Conservation (phyloP, 257 asterid species). For the Solanum ahanhuiri region DNA sequence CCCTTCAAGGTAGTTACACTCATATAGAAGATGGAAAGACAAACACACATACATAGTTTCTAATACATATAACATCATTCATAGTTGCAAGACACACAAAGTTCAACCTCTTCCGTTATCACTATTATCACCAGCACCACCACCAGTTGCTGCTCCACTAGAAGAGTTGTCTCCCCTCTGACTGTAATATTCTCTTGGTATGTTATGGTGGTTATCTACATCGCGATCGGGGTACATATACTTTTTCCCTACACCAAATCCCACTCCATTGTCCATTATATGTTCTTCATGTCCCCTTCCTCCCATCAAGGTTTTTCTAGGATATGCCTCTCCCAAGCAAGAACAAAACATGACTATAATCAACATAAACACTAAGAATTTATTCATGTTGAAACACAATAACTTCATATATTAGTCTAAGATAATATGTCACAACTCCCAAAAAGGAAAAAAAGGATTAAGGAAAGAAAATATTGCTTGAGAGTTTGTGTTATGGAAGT, state of each 20-base stretch:
- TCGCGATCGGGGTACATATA: slow-evolving; percentile 9
- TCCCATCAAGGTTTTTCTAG: background rate
- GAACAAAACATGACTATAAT: background rate
- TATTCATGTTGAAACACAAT: background rate
- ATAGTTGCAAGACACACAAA: background rate
- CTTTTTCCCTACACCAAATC: background rate
- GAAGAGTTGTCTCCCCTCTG: slow-evolving; percentile 29
- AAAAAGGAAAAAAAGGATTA: no score
- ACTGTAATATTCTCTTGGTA: slow-evolving; percentile 41
- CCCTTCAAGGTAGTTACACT: background rate
- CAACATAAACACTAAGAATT: background rate
- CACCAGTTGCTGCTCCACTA: background rate
- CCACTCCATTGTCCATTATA: background rate
- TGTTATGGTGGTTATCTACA: slow-evolving; percentile 45
- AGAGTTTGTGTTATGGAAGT: no score
- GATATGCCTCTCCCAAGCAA: background rate
- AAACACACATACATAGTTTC: background rate
- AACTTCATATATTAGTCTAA: background rate
- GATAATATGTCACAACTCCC: background rate
- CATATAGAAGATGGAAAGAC: background rate
- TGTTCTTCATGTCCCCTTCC: background rate
- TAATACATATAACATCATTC: background rate
- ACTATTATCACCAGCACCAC: slow-evolving; percentile 2
- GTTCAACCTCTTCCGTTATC: slow-evolving; percentile 15
- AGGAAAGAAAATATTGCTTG: no score